These are phyloP conservation scores for Thinopyrum elongatum DNA, from an alignment of 176 grass and related monocot species.

Conservation along the genomic window DNA sequence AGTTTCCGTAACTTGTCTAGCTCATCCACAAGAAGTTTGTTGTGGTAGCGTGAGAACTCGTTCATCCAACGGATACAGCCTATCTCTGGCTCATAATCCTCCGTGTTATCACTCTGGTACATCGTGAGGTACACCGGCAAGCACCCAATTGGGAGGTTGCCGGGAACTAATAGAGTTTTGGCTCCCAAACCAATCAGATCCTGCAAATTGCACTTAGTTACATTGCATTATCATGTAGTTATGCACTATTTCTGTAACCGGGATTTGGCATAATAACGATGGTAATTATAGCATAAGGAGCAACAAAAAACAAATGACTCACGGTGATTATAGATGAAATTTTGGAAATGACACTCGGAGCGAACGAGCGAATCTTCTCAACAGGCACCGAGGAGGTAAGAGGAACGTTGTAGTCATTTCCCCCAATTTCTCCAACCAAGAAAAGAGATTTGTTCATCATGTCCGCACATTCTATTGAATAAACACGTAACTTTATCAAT, in stretches of 20 bases:
- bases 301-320: neutral
- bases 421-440: constrained; percentile 82
- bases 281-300: neutral
- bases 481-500: neutral
- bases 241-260: neutral
- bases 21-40: constrained; percentile 50
- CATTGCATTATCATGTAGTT: neutral
- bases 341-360: neutral
- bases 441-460: constrained; percentile 58
- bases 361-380: constrained; percentile 44
- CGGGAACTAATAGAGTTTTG: constrained; percentile 67
- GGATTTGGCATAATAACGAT: neutral
- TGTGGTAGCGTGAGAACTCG: constrained; percentile 69
- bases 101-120: constrained; percentile 39
- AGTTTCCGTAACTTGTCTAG: constrained; percentile 35
- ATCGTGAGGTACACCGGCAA: constrained; percentile 47
- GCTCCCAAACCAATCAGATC: constrained; percentile 63
- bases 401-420: constrained; percentile 82
- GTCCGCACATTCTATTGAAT: constrained; percentile 9
- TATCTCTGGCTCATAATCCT: constrained; percentile 63
- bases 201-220: constrained; percentile 28
- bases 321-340: constrained; percentile 63
- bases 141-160: constrained; percentile 83
- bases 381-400: constrained; percentile 15
- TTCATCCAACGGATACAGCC: constrained; percentile 74